Evolutionary conservation across 306 rosid species (phyloP).

Genomic region (Inga laurina): DNA sequence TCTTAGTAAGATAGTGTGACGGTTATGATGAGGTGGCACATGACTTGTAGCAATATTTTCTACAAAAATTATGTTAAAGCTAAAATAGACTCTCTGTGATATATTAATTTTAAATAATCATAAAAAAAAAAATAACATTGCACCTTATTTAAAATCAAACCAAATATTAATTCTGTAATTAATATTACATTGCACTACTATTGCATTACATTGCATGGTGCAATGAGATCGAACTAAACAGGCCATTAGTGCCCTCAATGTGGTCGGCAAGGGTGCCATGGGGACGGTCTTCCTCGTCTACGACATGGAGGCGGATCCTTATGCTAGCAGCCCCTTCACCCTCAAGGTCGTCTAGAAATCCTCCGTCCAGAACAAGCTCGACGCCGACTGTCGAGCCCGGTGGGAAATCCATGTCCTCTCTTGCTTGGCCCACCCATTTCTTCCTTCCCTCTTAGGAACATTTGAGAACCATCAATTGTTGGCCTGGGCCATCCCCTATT

Average conservation of each 20-base stretch:
- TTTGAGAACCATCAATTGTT: constrained; percentile 54
- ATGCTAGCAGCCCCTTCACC: constrained; percentile 52
- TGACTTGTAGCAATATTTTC: too few relatives aligned
- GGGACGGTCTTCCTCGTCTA: constrained; percentile 83
- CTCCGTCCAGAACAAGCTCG: constrained; percentile 42
- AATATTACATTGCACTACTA: too few relatives aligned
- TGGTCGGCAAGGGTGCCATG: constrained; percentile 86
- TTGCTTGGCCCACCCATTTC: constrained; percentile 63
- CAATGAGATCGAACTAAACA: too few relatives aligned
- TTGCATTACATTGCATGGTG: too few relatives aligned
- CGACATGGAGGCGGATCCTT: constrained; percentile 38
- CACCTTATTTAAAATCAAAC: too few relatives aligned
- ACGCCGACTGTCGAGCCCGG: constrained; percentile 71
- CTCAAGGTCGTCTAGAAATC: constrained; percentile 74
- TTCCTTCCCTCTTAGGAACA: constrained; percentile 61
- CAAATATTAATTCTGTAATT: too few relatives aligned
- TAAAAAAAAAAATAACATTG: too few relatives aligned
- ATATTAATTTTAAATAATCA: too few relatives aligned
- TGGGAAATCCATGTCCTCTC: constrained; percentile 80
- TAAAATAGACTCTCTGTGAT: too few relatives aligned
- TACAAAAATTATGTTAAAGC: too few relatives aligned
- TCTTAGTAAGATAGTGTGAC: too few relatives aligned
- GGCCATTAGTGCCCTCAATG: constrained; percentile 25
- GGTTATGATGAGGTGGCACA: too few relatives aligned
- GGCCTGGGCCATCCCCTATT: constrained; percentile 86